Evolutionary conservation across 2,329 filamentous ascomycete species (phyloP).

Genomic region (Ceratocystis albifundus): DNA sequence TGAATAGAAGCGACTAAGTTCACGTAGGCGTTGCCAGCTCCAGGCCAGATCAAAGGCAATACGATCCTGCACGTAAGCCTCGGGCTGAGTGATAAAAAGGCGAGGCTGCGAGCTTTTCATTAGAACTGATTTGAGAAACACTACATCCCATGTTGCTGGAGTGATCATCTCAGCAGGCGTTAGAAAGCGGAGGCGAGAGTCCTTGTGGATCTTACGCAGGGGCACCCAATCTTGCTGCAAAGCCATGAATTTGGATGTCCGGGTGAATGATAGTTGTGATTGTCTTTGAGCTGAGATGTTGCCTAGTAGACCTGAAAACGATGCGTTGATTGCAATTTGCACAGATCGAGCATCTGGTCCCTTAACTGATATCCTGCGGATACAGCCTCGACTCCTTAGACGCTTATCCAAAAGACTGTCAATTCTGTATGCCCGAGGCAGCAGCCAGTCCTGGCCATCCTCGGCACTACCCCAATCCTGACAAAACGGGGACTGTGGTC

Average conservation of each 20-base stretch:
- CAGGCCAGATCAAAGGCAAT: constrained; percentile 45
- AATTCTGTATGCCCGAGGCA: constrained; percentile 55
- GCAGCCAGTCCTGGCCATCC: constrained; percentile 47
- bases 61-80: constrained; percentile 58
- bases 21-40: constrained; percentile 59
- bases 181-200: constrained; percentile 59
- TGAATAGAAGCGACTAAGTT: constrained; percentile 46
- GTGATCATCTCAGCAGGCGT: constrained; percentile 61
- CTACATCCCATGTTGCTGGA: constrained; percentile 56
- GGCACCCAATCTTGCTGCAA: constrained; percentile 62
- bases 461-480: constrained; percentile 39
- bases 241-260: constrained; percentile 39
- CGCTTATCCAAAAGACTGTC: constrained; percentile 54
- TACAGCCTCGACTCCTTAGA: constrained; percentile 62
- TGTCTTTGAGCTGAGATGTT: constrained; percentile 14
- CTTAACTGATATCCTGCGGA: constrained; percentile 51
- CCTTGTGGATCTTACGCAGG: constrained; percentile 62
- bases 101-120: constrained; percentile 59
- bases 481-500: constrained; percentile 39
- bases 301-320: constrained; percentile 47
- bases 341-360: constrained; percentile 57
- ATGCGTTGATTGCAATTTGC: constrained; percentile 48
- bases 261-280: constrained; percentile 5
- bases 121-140: constrained; percentile 58
- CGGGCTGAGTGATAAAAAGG: constrained; percentile 63